Evolutionary conservation across 1,139 yeast species (phyloP).

Genomic region (Debaryomyces nepalensis): DNA sequence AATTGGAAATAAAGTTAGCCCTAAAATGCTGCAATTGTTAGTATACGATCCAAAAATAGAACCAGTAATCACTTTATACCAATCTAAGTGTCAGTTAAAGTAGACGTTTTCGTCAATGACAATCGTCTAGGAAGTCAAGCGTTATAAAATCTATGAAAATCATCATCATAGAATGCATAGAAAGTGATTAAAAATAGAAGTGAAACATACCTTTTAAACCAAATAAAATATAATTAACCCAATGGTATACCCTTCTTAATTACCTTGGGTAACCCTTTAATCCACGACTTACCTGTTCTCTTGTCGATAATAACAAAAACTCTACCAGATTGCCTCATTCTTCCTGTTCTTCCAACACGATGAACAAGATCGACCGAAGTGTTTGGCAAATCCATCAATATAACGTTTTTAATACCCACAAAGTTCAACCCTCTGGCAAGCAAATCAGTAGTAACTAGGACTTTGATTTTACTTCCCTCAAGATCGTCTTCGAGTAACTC

Average conservation of each 20-base stretch:
- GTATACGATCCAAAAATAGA: background rate
- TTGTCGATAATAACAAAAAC: constrained; percentile 76
- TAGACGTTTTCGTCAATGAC: constrained; percentile 13
- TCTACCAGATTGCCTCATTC: constrained; percentile 88
- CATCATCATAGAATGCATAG: constrained; percentile 11
- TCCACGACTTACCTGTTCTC: constrained; percentile 74
- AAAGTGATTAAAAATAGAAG: constrained; percentile 5
- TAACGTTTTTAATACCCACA: constrained; percentile 77
- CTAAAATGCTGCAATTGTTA: background rate
- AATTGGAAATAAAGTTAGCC: constrained; percentile 3
- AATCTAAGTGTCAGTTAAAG: constrained; percentile 8
- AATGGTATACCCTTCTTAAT: constrained; percentile 56
- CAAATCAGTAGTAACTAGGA: constrained; percentile 87
- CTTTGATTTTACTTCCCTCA: constrained; percentile 47
- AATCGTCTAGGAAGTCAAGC: constrained; percentile 16
- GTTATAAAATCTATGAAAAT: constrained; percentile 13
- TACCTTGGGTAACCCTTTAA: constrained; percentile 78
- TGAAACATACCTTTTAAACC: constrained; percentile 5
- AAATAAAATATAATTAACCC: constrained; percentile 27
- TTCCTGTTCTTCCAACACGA: constrained; percentile 91
- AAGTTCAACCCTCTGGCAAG: constrained; percentile 91
- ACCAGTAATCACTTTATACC: too few relatives aligned
- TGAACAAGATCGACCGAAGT: constrained; percentile 87
- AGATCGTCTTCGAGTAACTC: constrained; percentile 37
- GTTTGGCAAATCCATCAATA: constrained; percentile 83